These are phyloP conservation scores for Andalucia godoyi DNA, from an alignment of 78 protist species.

Conservation along the genomic window DNA sequence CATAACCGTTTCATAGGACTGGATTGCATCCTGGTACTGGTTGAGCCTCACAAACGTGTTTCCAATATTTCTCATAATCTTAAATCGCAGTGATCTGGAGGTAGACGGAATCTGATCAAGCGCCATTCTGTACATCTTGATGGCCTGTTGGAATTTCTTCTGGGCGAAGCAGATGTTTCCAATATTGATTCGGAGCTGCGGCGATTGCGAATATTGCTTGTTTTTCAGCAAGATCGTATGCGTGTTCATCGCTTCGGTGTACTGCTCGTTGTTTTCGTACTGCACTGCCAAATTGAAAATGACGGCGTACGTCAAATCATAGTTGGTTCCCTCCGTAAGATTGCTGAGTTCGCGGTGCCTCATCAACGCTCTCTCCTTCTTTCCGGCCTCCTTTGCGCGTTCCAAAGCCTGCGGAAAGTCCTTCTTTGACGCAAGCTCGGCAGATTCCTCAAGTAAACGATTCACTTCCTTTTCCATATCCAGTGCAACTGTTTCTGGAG, in stretches of 20 bases:
- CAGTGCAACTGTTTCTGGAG: slow-evolving; percentile 28
- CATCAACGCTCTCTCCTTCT: slow-evolving; percentile 35
- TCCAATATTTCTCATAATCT: slow-evolving; percentile 62
- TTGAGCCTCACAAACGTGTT: slow-evolving; percentile 47
- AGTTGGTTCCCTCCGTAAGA: slow-evolving; percentile 51
- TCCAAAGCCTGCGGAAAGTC: slow-evolving; percentile 25
- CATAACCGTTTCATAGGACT: slow-evolving; percentile 27
- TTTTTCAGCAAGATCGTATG: slow-evolving; percentile 47
- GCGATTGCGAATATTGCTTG: slow-evolving; percentile 28
- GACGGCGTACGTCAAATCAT: slow-evolving; percentile 63
- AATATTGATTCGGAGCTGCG: slow-evolving; percentile 76
- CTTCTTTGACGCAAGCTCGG: background rate
- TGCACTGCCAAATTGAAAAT: slow-evolving; percentile 56
- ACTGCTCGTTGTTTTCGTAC: slow-evolving; percentile 8
- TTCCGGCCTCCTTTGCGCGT: slow-evolving; percentile 46
- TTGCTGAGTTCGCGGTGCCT: slow-evolving; percentile 29
- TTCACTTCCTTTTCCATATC: slow-evolving; percentile 29
- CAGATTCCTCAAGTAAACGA: slow-evolving; percentile 37
- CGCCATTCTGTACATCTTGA: slow-evolving; percentile 70
- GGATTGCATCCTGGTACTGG: slow-evolving; percentile 54
- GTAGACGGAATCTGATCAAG: slow-evolving; percentile 55
- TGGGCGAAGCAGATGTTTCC: slow-evolving; percentile 74
- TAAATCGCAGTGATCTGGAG: slow-evolving; percentile 2
- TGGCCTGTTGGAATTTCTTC: slow-evolving; percentile 46
- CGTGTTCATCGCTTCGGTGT: slow-evolving; percentile 43